Evolutionary conservation across 2,329 filamentous ascomycete genomes (phyloP), one percentile per base, ranked within the genome.

Genomic region (Penicillium sp.): DNA sequence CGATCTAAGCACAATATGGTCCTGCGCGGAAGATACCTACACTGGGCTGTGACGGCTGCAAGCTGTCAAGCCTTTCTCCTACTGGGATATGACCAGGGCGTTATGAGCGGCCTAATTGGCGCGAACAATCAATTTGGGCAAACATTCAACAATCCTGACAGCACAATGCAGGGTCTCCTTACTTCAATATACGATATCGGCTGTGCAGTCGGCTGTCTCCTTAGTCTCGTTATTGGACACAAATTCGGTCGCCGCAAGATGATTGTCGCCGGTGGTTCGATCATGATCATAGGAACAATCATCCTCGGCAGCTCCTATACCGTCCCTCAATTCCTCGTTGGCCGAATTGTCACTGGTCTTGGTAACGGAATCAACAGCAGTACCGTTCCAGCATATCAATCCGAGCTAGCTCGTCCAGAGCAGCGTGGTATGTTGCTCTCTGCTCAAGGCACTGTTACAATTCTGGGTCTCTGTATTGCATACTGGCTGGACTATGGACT

Each of bases 101-200:
- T 82, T 10, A 77, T 81, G 73, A 79, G 79, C 51, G 77, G 76
- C 42, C 75, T 82, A 42, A 80, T 79, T 52, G 68, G 76, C 17
- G 76, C 76, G n/a, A 64, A 77, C 53, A 77, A 77, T 54, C 63
- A 70, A 37, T 78, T 78, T 50, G 72, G 72, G 17, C 64, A 62
- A 31, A 70, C 76, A 37, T 77, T 78, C 63, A 63, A 70, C 55
- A 66, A 72, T 21, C 75, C 75, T 0, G 69, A 73, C 54, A 64
- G 72, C 1, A 70, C 67, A 19, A 72, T 77, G 68, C 73, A 77
- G 57, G 75, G 75, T 21, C 72, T 72, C 13, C 58, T 66, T 21
- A 66, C 63, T 25, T 68, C 65, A 0, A 63, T 68, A 17, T 67
- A 64, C 41, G 63, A 68, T 53, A 75, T 76, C 40, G 71, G 73